Base-by-base conservation (phyloP, 2,329 filamentous ascomycete genomes). In the Triangularia verruculosa region DNA sequence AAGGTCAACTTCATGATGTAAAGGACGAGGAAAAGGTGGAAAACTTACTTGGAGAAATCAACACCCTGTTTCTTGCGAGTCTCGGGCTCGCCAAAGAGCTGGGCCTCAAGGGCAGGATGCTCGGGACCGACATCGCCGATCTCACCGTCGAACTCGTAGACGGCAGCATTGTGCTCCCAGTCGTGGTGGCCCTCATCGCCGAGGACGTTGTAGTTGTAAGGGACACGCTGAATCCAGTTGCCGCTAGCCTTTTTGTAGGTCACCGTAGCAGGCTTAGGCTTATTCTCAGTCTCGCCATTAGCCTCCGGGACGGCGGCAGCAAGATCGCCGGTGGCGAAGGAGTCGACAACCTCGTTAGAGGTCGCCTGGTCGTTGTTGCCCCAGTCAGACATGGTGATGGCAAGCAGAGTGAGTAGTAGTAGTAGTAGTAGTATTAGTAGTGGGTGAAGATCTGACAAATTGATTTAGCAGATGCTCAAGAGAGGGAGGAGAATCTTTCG, bases 141-240 rank as follows among this genome's bases (percentile, higher is more conserved):
- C 2, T 96, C 92, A 11, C 93, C 92, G 17, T 87, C 83, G 90
- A 91, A 98, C 72, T 93, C 86, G 70, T 98, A 98, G 52, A 90
- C 81, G 0, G 74, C 78, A n/a, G 86, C 88, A 61, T 84, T 84
- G 39, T 79, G 75, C 13, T 82, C 84, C 77, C 82, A 86, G 2
- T 74, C 70, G 11, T 71, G 70, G 43, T 20, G 22, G 5, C 57
- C 67, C 1, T 68, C 61, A 7, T 68, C 64, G 27, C 70, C 67
- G 24, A 69, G 73, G 9, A 72, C 71, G 1, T 77, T 72, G 72
- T 88, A 87, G 69, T 86, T 78, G 69, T 82, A 80, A 0, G 79
- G 74, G 2, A 76, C 73, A 0, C 76, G 77, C 56, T 79, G 70
- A 9, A 76, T 76, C 85, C 85, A 88, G 12, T 79, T 78, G 2